Percentiles rank a stretch among this genome's conserved stretches.
These are phyloP conservation scores for Hanseniaspora thailandica DNA, from an alignment of 805 yeast genomes.

Conservation along the genomic window DNA sequence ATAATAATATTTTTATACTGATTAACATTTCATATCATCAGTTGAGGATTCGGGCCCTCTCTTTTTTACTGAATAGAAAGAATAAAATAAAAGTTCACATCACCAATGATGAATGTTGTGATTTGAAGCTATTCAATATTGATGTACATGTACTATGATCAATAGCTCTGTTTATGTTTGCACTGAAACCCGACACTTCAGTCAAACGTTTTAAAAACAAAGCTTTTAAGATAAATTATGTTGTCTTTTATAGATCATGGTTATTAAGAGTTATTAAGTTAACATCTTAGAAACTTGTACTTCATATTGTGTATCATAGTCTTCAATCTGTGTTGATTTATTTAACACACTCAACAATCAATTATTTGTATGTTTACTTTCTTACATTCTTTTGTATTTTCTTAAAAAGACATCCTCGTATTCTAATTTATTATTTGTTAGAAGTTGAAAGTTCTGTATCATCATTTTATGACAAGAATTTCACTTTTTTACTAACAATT, in stretches of 20 bases:
- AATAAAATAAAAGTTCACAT: neutral
- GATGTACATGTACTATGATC: neutral
- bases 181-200: constrained; percentile 87
- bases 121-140: too few species aligned
- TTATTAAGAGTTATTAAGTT: too few species aligned
- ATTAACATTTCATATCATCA: neutral
- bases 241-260: too few species aligned
- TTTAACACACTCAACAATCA: too few species aligned
- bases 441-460: neutral
- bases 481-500: constrained; percentile 15
- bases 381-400: constrained; percentile 1
- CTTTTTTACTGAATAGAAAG: constrained; percentile 9
- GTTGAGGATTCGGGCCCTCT: constrained; percentile 64
- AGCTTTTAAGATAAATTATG: neutral
- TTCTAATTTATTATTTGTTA: neutral
- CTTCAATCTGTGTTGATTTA: neutral
- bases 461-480: neutral
- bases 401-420: neutral
- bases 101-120: too few species aligned
- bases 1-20: neutral
- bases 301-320: neutral
- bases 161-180: constrained; percentile 27
- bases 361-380: neutral
- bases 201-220: constrained; percentile 23
- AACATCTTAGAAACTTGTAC: too few species aligned